Evolutionary conservation across 345 rosid species (phyloP).

Genomic region (Eucalyptus globulus): DNA sequence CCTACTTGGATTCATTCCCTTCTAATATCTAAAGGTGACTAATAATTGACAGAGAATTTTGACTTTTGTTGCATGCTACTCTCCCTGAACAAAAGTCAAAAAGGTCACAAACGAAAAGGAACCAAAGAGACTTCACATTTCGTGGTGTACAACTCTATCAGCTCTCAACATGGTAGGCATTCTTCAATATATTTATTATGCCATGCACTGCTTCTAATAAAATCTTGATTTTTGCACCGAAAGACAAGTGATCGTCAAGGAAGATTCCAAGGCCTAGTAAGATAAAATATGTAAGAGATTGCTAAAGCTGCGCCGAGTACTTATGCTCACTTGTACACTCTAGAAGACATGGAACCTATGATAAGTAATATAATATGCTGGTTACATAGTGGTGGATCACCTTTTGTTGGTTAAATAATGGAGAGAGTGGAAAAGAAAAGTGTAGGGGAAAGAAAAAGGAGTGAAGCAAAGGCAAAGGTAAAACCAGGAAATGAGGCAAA

Average conservation of each 20-base stretch:
- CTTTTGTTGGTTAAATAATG: background rate
- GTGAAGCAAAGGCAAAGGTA: background rate
- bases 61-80: background rate
- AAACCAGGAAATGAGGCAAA: conserved; percentile 20
- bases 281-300: background rate
- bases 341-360: background rate
- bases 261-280: background rate
- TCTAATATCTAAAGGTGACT: background rate
- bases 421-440: background rate
- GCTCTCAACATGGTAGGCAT: background rate
- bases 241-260: background rate
- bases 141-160: background rate
- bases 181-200: background rate
- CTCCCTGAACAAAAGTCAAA: background rate
- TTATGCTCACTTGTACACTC: background rate
- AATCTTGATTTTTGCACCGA: background rate
- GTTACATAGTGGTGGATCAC: background rate
- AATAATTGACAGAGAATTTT: background rate
- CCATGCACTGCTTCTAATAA: background rate
- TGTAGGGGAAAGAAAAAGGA: background rate
- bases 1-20: background rate
- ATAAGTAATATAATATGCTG: background rate
- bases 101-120: background rate
- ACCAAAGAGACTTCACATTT: background rate
- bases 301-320: background rate